Evolutionary conservation across 768 basidiomycete genomes (phyloP).

Genomic region (Pleurotus ostreatus): DNA sequence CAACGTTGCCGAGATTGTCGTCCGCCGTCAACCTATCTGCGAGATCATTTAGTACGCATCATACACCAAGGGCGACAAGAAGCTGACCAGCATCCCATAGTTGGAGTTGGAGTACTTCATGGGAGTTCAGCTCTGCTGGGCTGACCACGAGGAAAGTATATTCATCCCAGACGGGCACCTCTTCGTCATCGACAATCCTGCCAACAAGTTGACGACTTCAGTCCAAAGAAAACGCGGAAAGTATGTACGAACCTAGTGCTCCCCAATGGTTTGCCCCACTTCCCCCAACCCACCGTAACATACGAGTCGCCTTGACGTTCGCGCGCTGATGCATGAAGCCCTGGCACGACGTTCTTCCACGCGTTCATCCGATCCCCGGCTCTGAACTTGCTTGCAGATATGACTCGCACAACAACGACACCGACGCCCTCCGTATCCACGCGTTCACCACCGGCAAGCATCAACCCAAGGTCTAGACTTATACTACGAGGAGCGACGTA

Average conservation of each 20-base stretch:
- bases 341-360: constrained; percentile 20
- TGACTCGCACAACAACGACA: constrained; percentile 61
- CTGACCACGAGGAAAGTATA: constrained; percentile 59
- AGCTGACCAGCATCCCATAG: constrained; percentile 66
- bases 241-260: constrained; percentile 43
- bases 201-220: not conserved
- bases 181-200: constrained; percentile 59
- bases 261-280: constrained; percentile 61
- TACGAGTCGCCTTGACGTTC: constrained; percentile 46
- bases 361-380: constrained; percentile 31
- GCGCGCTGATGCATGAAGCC: constrained; percentile 11
- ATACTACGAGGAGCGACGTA: constrained; percentile 72
- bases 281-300: constrained; percentile 62
- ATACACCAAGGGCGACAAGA: not conserved
- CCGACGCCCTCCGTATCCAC: constrained; percentile 66
- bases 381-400: constrained; percentile 51
- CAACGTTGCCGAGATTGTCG: constrained; percentile 46
- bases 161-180: constrained; percentile 69
- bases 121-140: constrained; percentile 59
- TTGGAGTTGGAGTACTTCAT: constrained; percentile 61
- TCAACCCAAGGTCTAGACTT: constrained; percentile 62
- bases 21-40: constrained; percentile 41
- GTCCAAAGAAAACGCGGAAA: not conserved
- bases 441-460: constrained; percentile 56
- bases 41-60: not conserved